phyloP scores from a whole-genome alignment of 2,329 filamentous ascomycete species.

The Ambrosiella xylebori region DNA sequence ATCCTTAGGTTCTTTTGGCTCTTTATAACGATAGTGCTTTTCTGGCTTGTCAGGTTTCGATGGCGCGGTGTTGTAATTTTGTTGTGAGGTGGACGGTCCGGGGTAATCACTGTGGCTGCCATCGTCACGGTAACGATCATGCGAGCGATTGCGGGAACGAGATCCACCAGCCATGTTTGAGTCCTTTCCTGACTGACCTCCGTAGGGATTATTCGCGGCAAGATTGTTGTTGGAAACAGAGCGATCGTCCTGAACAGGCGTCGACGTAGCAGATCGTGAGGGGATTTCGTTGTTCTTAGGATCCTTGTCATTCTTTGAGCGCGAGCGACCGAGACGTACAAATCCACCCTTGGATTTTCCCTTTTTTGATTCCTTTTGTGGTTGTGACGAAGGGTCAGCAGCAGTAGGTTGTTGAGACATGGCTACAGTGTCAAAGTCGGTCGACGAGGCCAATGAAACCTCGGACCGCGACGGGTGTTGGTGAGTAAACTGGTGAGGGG shows the following conservation, averaged over 20 bases:
- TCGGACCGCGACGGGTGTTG: slow-evolving; percentile 33
- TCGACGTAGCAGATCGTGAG: slow-evolving; percentile 9
- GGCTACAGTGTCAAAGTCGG: slow-evolving; percentile 26
- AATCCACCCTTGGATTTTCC: slow-evolving; percentile 36
- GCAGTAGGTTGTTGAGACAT: not conserved
- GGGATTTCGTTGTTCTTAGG: slow-evolving; percentile 11
- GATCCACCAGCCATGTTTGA: slow-evolving; percentile 20
- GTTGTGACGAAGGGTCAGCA: not conserved
- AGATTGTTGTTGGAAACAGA: slow-evolving; percentile 5
- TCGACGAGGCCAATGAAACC: slow-evolving; percentile 32
- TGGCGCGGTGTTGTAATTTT: not conserved
- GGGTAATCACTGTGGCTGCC: slow-evolving; percentile 5
- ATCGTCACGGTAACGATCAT: slow-evolving; percentile 42
- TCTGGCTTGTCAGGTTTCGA: not conserved
- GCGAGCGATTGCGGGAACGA: slow-evolving; percentile 50
- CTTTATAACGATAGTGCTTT: slow-evolving; percentile 1
- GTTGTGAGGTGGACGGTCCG: not conserved
- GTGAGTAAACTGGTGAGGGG: slow-evolving; percentile 23
- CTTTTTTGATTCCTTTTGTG: slow-evolving; percentile 22
- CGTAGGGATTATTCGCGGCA: not conserved
- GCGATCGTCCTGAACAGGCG: slow-evolving; percentile 11
- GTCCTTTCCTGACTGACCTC: slow-evolving; percentile 1
- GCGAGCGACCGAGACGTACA: slow-evolving; percentile 32
- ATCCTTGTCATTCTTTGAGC: slow-evolving; percentile 35
- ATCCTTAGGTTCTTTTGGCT: slow-evolving; percentile 1